Evolutionary conservation across 768 basidiomycete genomes (phyloP), one percentile per base, ranked within the genome.

Genomic region (Rhizopogon vesiculosus): DNA sequence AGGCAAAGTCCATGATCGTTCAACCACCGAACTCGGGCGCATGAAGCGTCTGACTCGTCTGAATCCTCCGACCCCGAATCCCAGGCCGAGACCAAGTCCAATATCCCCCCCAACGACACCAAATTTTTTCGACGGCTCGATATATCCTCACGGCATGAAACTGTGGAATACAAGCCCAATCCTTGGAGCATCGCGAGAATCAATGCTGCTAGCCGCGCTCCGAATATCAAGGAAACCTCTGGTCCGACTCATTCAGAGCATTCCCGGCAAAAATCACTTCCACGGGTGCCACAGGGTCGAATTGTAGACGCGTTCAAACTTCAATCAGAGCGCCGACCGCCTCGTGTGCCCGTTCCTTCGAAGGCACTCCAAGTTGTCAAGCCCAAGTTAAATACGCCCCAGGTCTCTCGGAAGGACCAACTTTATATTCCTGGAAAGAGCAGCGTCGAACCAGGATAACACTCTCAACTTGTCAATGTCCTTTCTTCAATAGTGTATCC

Each of bases 161-260:
- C 75, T 33, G 88, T 85, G 1, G 65, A 72, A 6, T 90, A 84
- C 72, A 87, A 82, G 49, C 81, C 87, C 0, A 91, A 90, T 63
- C 90, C 90, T 0, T 92, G 89, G 79, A 82, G 80, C 54, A 89
- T 92, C 54, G 89, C 90, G 3, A 87, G 84, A 62, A 83, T 88
- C 31, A 92, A 92, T 59, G 90, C 89, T 42, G 80, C 81, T 0
- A 74, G 76, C 35, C 80, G 88, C 12, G 15, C 58, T 8, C n/a
- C 55, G 39, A 7, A 33, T 5, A 54, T 59, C 16, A 59, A 42
- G 29, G 42, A n/a, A 9, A 28, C 39, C 53, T 45, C 22, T 40
- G 16, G 15, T 25, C 7, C 29, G 41, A 41, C 31, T 19, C 7
- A 40, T 28, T 10, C 38, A 39, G 28, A 58, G 46, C 35, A 31